Conservation (phyloP, 192 early-diverging fungal species). For the Haplosporangium gracile region DNA sequence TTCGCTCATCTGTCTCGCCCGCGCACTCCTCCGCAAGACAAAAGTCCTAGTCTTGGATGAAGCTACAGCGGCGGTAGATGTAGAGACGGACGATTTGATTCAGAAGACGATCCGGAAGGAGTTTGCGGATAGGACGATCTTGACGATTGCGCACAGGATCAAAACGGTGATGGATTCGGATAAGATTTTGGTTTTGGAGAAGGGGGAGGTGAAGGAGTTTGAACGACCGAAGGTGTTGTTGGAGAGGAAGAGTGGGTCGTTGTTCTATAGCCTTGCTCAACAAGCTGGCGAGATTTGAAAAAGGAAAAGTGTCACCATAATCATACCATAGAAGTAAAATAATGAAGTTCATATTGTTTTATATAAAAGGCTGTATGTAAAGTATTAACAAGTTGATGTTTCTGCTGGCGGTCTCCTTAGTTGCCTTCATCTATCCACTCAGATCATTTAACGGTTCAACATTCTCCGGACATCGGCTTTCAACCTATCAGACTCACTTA, state of each 20-base stretch:
- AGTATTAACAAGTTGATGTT: neutral
- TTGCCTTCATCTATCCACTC: neutral
- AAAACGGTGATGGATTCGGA: constrained; percentile 91
- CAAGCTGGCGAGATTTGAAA: constrained; percentile 46
- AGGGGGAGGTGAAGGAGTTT: constrained; percentile 63
- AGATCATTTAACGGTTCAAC: constrained; percentile 30
- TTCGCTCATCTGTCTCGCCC: constrained; percentile 78
- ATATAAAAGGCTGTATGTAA: neutral
- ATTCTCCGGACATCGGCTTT: constrained; percentile 44
- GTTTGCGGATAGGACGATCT: constrained; percentile 84
- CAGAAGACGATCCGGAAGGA: constrained; percentile 87
- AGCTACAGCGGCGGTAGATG: constrained; percentile 80
- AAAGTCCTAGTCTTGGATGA: constrained; percentile 64
- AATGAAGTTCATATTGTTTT: neutral
- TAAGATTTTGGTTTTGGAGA: constrained; percentile 77
- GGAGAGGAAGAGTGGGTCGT: constrained; percentile 30
- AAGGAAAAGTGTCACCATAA: neutral
- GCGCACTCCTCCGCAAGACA: constrained; percentile 78
- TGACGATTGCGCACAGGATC: constrained; percentile 93
- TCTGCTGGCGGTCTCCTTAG: no score
- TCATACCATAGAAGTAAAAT: no score
- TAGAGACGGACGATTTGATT: constrained; percentile 87
- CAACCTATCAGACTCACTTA: constrained; percentile 46
- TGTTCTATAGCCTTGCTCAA: constrained; percentile 48
- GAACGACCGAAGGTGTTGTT: constrained; percentile 58